Evolutionary conservation across 768 basidiomycete genomes (phyloP).

Genomic region (Clavulina sp.): DNA sequence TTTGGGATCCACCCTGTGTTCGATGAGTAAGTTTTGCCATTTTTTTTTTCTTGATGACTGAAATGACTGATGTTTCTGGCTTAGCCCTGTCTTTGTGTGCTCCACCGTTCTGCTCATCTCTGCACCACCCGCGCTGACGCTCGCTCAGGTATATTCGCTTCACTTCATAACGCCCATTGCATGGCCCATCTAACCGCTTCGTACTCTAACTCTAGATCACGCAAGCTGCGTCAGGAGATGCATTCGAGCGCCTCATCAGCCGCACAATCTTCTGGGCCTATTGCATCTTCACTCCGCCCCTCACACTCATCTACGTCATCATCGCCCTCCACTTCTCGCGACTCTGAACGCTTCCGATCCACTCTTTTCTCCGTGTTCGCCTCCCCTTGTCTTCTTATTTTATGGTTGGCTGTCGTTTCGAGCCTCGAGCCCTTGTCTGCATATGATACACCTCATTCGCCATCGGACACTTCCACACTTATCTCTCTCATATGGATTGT

Average conservation of each 20-base stretch:
- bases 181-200: neutral
- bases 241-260: constrained; percentile 80
- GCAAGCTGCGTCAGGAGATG: constrained; percentile 66
- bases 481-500: too few species aligned
- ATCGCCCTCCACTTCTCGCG: constrained; percentile 36
- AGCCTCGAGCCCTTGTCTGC: too few species aligned
- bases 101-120: constrained; percentile 67
- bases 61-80: constrained; percentile 4
- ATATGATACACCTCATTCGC: too few species aligned
- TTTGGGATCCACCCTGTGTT: constrained; percentile 45
- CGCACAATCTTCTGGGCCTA: constrained; percentile 91
- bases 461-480: too few species aligned
- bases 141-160: constrained; percentile 34
- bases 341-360: constrained; percentile 12
- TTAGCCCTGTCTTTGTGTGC: constrained; percentile 73
- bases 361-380: neutral
- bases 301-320: constrained; percentile 63
- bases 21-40: constrained; percentile 43
- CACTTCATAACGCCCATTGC: neutral
- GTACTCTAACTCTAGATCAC: constrained; percentile 39
- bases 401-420: too few species aligned
- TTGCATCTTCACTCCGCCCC: constrained; percentile 70
- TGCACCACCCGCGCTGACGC: constrained; percentile 63
- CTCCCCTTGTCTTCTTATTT: too few species aligned
- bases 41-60: neutral